Evolutionary conservation across 331 rosid genomes (phyloP), one percentile per base, ranked within the genome.

Genomic region (Cydonia oblonga): DNA sequence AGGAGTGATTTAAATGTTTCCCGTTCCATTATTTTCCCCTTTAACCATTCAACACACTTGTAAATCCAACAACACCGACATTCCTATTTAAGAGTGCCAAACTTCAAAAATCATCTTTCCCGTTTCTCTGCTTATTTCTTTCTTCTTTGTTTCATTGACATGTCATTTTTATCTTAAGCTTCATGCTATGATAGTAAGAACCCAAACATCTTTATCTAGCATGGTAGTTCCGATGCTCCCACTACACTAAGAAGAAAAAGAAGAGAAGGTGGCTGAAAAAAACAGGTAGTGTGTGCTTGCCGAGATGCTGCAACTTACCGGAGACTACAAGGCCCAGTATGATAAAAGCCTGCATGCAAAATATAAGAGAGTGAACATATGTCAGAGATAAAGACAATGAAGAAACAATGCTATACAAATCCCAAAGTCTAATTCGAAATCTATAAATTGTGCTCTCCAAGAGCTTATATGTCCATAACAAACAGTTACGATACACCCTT

Each of bases 311-410:
- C 62, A 63, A 83, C 96, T 84, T 80, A 91, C 98, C 95, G 1
- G 98, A 93, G 74, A 86, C 28, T 19, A 73, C 72, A 57, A 93
- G 89, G 67, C 97, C 89, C 69, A 81, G n/a, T 69, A 89, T 14
- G 74, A 91, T 83, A 76, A 89, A 77, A 63, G 92, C 96, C 98
- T 93, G 92, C 90, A 86, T 81, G 75, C 73, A 84, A 64, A 71
- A 35, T 72, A 75, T 69, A 68, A 70, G 81, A 64, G 46, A 78
- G 57, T 35, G 66, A 77, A 72, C 12, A 49, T 25, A 44, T 8
- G 66, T 86, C 75, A 84, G 76, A 53, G 60, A 49, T 40, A 35
- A 22, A 66, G 49, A 68, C 40, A 28, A 40, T 28, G 42, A 23
- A 26, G 29, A 56, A 23, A 19, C 23, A n/a, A 18, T 33, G 18